Evolutionary conservation across 2,329 filamentous ascomycete species (phyloP), one percentile per base, ranked within the genome.

Genomic region (Fusarium avenaceum): DNA sequence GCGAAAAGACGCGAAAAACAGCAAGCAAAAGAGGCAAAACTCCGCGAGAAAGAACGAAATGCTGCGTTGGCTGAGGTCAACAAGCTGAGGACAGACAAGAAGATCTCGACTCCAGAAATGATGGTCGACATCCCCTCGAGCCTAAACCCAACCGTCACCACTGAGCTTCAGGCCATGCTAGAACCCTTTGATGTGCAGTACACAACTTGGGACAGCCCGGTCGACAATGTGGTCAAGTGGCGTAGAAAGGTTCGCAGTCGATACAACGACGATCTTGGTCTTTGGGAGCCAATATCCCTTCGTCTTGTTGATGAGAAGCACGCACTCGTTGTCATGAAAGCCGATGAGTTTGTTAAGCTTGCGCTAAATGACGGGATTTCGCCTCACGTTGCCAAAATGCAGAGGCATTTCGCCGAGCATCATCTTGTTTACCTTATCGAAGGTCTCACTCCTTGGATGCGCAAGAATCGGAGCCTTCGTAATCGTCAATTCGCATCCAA

Each of bases 71-170:
- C 88, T 4, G 89, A 92, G 65, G 91, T 89, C 42, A 95, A 95
- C 78, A 93, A 90, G 72, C 79, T 90, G 11, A 88, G 88, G 51
- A 88, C 87, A 0, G 89, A 93, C 78, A 93, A 92, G 79, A 93
- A 92, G 70, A 80, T 89, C 1, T 91, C 91, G 0, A 87, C 89
- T 0, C 85, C 85, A 0, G 92, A 96, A 76, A 95, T 96, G 92
- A 89, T 95, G 50, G 84, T 93, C 3, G 87, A 92, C 70, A 80
- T 95, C 24, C 86, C 92, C 0, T 78, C 79, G 0, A 84, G 83
- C 3, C 79, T 95, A 2, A 78, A 85, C 22, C 76, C 82, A 0
- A 80, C 78, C 1, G 74, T 84, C 24, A 80, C 75, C 24, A 76
- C 82, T 2, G 84, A 86, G 46, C 76, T 86, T 7, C 78, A 84